A percentile compares a stretch with the other conserved stretches of the same genome.
These are phyloP conservation scores for Rhododendron mucronatum DNA, from an alignment of 148 eudicot species.

Conservation along the genomic window DNA sequence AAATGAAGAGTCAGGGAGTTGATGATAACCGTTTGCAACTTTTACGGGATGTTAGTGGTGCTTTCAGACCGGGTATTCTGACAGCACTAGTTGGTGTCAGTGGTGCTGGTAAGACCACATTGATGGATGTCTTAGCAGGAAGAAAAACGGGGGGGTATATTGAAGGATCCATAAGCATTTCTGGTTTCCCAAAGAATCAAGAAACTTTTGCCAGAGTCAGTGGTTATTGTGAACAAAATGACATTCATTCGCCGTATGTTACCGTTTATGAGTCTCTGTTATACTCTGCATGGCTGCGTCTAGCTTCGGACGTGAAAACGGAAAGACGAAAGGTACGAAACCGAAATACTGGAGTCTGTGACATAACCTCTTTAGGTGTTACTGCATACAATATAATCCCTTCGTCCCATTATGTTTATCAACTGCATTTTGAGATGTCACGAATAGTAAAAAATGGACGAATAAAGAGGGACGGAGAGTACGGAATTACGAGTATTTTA, in stretches of 20 bases:
- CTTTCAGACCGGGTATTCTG: constrained; percentile 28
- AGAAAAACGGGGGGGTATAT: background rate
- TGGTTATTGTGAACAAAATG: constrained; percentile 19
- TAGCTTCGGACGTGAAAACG: constrained; percentile 24
- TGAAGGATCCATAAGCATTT: background rate
- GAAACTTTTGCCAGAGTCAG: constrained; percentile 1
- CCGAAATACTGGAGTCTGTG: background rate
- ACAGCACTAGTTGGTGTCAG: constrained; percentile 23
- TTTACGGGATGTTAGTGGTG: constrained; percentile 17
- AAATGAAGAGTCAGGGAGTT: constrained; percentile 34
- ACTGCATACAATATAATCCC: background rate
- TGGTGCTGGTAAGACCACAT: constrained; percentile 2
- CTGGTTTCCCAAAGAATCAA: background rate
- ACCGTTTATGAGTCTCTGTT: constrained; percentile 36
- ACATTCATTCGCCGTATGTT: constrained; percentile 35
- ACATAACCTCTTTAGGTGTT: background rate
- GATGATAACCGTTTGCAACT: constrained; percentile 26
- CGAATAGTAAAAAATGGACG: background rate
- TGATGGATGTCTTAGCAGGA: background rate
- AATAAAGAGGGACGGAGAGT: background rate
- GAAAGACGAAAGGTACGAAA: constrained; percentile 29
- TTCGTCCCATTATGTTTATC: background rate
- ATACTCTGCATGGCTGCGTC: constrained; percentile 40
- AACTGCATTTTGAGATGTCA: background rate
- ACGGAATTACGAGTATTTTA: background rate